phyloP scores from a whole-genome alignment of 225 moss, liverwort and hornwort genomes.

The Neckera pumila region DNA sequence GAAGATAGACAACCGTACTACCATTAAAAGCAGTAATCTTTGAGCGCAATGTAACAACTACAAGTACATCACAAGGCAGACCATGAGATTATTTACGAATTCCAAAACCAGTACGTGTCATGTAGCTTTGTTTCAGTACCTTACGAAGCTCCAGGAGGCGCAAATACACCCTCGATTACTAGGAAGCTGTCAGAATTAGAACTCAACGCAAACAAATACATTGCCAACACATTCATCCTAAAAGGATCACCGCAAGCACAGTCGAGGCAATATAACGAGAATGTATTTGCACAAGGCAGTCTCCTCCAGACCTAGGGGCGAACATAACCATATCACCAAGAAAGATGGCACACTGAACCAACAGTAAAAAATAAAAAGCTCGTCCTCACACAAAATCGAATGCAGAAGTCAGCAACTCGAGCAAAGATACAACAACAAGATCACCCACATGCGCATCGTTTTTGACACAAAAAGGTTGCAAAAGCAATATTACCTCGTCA shows the following conservation, averaged over 20 bases:
- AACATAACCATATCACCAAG: neutral
- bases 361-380: neutral
- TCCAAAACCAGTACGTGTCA: conserved; percentile 39
- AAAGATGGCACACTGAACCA: conserved; percentile 2
- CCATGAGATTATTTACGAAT: conserved; percentile 35
- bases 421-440: neutral
- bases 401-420: conserved; percentile 2
- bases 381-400: neutral
- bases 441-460: neutral
- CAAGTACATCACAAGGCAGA: conserved; percentile 26
- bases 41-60: conserved; percentile 22
- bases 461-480: neutral
- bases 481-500: conserved; percentile 74
- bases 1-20: conserved; percentile 11
- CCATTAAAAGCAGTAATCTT: conserved; percentile 2
- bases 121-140: conserved; percentile 88
- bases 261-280: conserved; percentile 16
- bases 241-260: conserved; percentile 22
- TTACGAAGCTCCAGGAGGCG: conserved; percentile 96
- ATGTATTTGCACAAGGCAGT: conserved; percentile 14
- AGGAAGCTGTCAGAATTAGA: conserved; percentile 99
- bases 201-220: conserved; percentile 80
- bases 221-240: conserved; percentile 31
- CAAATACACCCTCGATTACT: conserved; percentile 98
- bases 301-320: conserved; percentile 15